Evolutionary conservation across 768 basidiomycete genomes (phyloP), one percentile per base, ranked within the genome.

Genomic region (Pseudohyphozyma bogoriensis): DNA sequence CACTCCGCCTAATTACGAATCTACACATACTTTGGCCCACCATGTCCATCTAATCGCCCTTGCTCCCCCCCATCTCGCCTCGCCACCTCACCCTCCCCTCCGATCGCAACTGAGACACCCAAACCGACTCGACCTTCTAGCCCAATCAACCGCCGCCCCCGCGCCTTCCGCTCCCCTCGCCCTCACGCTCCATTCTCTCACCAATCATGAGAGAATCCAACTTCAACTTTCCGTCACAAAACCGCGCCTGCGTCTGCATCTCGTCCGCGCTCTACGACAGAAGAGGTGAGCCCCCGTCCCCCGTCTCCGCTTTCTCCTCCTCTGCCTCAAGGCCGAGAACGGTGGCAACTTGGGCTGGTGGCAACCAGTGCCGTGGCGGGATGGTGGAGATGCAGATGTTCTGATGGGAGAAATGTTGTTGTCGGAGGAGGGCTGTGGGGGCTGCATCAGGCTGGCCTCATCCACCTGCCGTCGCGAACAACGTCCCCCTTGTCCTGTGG

Each of bases 251-350:
- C 70, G 87, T 96, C 50, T 89, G 87, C 68, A 95, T 97, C 61
- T 87, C 89, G 8, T 86, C 89, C 3, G 86, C 92, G 76, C 80
- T 96, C 9, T 96, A 97, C 70, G 92, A 97, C 76, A 78, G 93
- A 69, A 77, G 93, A 79, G 92, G 92, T 91, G 62, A 59, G 84
- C 52, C 26, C 42, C 16, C 46, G 8, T 12, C 18, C 35, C 32
- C 33, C 36, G 28, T 37, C n/a, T 24, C n/a, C 10, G 40, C 11
- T 4, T n/a, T 36, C n/a, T n/a, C n/a, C n/a, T n/a, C n/a, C n/a
- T n/a, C n/a, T n/a, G n/a, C n/a, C n/a, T n/a, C n/a, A n/a, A n/a
- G n/a, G n/a, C n/a, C n/a, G n/a, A n/a, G n/a, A n/a, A n/a, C n/a
- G n/a, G n/a, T n/a, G n/a, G n/a, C n/a, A n/a, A n/a, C n/a, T n/a